A percentile compares a stretch with the other conserved stretches of the same genome.
phyloP scores from a whole-genome alignment of 495 filamentous ascomycete genomes.

The Penicillium pulvis region DNA sequence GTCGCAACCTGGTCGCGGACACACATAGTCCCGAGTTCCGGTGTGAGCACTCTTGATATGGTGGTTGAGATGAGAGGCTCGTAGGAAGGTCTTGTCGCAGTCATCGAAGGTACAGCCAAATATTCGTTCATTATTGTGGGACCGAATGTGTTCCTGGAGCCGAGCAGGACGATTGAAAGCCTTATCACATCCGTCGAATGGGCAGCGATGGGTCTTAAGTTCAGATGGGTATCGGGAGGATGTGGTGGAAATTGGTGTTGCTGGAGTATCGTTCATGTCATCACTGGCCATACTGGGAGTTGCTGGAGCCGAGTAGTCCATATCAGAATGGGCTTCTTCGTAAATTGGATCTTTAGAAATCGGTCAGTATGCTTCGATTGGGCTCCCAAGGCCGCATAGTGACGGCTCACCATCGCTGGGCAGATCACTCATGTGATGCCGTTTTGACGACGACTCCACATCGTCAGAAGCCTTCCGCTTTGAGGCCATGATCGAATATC shows the following conservation, averaged over 20 bases:
- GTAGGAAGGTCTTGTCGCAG: constrained; percentile 81
- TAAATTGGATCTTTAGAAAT: constrained; percentile 42
- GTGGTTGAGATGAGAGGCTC: constrained; percentile 77
- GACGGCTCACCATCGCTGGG: constrained; percentile 34
- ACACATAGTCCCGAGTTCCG: constrained; percentile 68
- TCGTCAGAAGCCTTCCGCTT: constrained; percentile 38
- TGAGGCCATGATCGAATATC: constrained; percentile 19
- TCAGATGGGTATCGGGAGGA: constrained; percentile 65
- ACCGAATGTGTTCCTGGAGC: constrained; percentile 73
- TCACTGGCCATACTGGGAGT: constrained; percentile 33
- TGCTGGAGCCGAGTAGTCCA: constrained; percentile 35
- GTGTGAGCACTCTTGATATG: constrained; percentile 84
- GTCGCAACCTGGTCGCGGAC: constrained; percentile 67
- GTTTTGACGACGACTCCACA: constrained; percentile 28
- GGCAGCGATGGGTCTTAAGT: constrained; percentile 72
- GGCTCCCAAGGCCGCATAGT: background rate
- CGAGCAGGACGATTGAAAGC: constrained; percentile 87
- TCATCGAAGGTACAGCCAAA: constrained; percentile 65
- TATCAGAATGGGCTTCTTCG: constrained; percentile 42
- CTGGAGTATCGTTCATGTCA: constrained; percentile 50
- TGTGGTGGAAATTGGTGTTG: constrained; percentile 54
- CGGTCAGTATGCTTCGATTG: background rate
- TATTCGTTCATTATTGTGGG: constrained; percentile 77
- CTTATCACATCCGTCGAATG: constrained; percentile 68
- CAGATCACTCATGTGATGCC: constrained; percentile 28